These are phyloP conservation scores for Kluyveromyces siamensis DNA, from an alignment of 805 yeast species.

Conservation along the genomic window DNA sequence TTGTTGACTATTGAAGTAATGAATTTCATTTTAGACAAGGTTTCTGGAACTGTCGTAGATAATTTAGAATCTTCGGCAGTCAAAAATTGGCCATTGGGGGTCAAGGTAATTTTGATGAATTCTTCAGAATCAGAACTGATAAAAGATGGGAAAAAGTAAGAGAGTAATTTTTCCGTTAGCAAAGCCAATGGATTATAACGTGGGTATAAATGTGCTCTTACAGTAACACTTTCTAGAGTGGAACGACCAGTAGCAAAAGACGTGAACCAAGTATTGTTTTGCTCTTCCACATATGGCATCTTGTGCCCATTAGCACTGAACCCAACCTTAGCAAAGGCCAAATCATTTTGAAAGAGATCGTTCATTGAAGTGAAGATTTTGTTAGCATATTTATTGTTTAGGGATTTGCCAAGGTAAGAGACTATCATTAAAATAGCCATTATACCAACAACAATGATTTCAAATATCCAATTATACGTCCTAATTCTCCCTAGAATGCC, in stretches of 20 bases:
- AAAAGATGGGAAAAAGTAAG: slow-evolving; percentile 47
- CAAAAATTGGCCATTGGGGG: slow-evolving; percentile 33
- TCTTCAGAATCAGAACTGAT: slow-evolving; percentile 49
- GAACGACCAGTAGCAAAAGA: slow-evolving; percentile 86
- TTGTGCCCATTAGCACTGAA: slow-evolving; percentile 18
- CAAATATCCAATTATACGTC: slow-evolving; percentile 71
- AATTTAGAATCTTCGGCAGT: slow-evolving; percentile 17
- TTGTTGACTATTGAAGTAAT: slow-evolving; percentile 82
- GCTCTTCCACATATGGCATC: slow-evolving; percentile 31
- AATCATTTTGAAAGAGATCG: slow-evolving; percentile 48
- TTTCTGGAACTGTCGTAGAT: slow-evolving; percentile 28
- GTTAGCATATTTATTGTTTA: slow-evolving; percentile 49
- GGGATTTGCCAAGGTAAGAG: slow-evolving; percentile 49
- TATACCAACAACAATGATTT: slow-evolving; percentile 45
- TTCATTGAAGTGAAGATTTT: slow-evolving; percentile 42
- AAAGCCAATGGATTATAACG: slow-evolving; percentile 73
- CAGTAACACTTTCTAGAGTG: slow-evolving; percentile 54
- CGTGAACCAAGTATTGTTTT: slow-evolving; percentile 30
- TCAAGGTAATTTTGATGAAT: slow-evolving; percentile 46
- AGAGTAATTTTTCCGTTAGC: slow-evolving; percentile 51
- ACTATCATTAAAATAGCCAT: slow-evolving; percentile 40
- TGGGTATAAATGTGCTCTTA: slow-evolving; percentile 57
- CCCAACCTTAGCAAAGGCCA: slow-evolving; percentile 55
- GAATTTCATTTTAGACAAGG: slow-evolving; percentile 48
- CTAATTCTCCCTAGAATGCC: slow-evolving; percentile 48